These are phyloP conservation scores for Auriscalpium microsporum DNA, from an alignment of 768 basidiomycete species.

Conservation along the genomic window DNA sequence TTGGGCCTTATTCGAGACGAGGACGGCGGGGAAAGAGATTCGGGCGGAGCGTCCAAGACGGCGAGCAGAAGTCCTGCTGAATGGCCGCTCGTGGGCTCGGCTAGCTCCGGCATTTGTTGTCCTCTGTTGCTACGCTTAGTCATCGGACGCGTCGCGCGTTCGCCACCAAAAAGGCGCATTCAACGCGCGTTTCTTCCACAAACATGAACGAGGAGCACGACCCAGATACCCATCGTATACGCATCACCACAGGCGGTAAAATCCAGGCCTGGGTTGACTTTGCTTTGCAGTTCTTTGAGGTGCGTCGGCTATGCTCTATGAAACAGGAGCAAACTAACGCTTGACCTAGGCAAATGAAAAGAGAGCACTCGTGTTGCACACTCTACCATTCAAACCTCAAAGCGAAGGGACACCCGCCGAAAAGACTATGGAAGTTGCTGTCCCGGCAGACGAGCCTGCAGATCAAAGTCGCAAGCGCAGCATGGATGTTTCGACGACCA, in stretches of 20 bases:
- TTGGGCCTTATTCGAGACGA: background rate
- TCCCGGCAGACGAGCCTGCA: too few species aligned
- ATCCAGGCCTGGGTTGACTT: conserved; percentile 28
- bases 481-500: conserved; percentile 29
- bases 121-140: too few species aligned
- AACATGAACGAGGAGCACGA: too few species aligned
- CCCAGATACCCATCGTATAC: conserved; percentile 20
- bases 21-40: background rate
- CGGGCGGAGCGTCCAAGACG: background rate
- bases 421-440: background rate
- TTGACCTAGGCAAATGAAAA: conserved; percentile 36
- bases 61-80: background rate
- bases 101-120: background rate
- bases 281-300: conserved; percentile 31
- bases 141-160: too few species aligned
- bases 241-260: conserved; percentile 30
- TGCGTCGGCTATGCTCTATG: conserved; percentile 1
- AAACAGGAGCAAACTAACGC: background rate
- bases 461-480: conserved; percentile 2
- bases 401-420: conserved; percentile 5
- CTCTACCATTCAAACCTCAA: conserved; percentile 32
- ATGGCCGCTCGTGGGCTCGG: background rate
- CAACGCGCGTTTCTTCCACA: too few species aligned
- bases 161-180: too few species aligned
- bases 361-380: conserved; percentile 48